Percentiles rank a stretch among this genome's conserved stretches.
Conservation (phyloP, 768 basidiomycete species). For the Termitomyces sp. region DNA sequence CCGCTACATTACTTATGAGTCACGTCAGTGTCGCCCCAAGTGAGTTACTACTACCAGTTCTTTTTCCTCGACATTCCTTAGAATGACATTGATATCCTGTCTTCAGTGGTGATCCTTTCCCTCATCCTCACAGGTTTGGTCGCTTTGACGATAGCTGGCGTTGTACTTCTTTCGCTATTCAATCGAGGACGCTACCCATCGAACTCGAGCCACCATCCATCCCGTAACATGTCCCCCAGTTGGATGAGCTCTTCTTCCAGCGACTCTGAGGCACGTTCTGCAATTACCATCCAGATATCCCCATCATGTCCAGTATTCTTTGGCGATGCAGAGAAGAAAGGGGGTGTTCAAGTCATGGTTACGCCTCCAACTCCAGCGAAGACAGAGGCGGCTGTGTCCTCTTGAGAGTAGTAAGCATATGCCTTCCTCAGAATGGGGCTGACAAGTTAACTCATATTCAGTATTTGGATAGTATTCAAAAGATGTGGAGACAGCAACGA, state of each 20-base stretch:
- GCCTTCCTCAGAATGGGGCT: neutral
- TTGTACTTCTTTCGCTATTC: constrained; percentile 11
- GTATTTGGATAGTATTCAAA: neutral
- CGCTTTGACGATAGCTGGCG: constrained; percentile 8
- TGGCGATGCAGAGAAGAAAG: constrained; percentile 19
- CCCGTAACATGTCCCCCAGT: neutral
- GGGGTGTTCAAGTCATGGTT: constrained; percentile 24
- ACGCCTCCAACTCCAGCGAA: constrained; percentile 31
- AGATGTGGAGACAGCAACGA: neutral
- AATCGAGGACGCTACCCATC: neutral
- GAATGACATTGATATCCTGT: neutral
- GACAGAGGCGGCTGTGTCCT: neutral
- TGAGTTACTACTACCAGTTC: neutral
- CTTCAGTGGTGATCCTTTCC: constrained; percentile 13
- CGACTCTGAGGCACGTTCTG: constrained; percentile 2
- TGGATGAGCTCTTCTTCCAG: constrained; percentile 11
- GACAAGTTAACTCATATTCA: neutral
- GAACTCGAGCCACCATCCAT: neutral
- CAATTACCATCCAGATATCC: constrained; percentile 20
- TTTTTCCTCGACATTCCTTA: neutral
- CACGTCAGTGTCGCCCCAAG: neutral
- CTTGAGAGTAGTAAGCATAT: neutral
- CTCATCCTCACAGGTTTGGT: constrained; percentile 10
- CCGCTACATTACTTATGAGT: neutral
- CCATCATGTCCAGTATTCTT: constrained; percentile 29